phyloP scores from a whole-genome alignment of 75 land plant species.

The Isoetes taiwanensis region DNA sequence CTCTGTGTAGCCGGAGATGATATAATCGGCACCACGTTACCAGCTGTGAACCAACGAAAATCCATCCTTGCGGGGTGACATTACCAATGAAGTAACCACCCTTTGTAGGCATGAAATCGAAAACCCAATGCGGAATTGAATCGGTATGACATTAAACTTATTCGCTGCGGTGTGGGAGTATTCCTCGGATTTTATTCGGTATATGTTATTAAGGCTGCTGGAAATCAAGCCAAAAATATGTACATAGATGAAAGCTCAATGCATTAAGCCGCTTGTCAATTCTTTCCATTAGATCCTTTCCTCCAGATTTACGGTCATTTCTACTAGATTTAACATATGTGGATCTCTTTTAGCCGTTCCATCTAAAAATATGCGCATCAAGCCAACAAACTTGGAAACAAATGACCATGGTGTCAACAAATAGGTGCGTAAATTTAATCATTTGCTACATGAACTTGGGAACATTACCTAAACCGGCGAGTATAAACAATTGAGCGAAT shows the following conservation, averaged over 20 bases:
- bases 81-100: slow-evolving; percentile 93
- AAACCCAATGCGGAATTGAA: slow-evolving; percentile 90
- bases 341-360: too few relatives aligned
- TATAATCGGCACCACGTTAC: slow-evolving; percentile 69
- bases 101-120: slow-evolving; percentile 62
- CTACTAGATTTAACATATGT: too few relatives aligned
- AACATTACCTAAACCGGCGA: too few relatives aligned
- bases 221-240: slow-evolving; percentile 83
- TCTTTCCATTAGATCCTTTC: slow-evolving; percentile 46
- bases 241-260: slow-evolving; percentile 65
- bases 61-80: slow-evolving; percentile 88
- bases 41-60: slow-evolving; percentile 67
- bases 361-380: too few relatives aligned
- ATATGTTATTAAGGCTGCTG: slow-evolving; percentile 65
- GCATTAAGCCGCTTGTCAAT: slow-evolving; percentile 65
- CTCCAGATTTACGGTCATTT: too few relatives aligned
- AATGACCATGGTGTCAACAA: too few relatives aligned
- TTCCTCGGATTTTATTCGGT: slow-evolving; percentile 63
- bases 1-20: slow-evolving; percentile 73
- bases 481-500: too few relatives aligned
- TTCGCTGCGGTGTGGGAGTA: slow-evolving; percentile 87
- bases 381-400: too few relatives aligned
- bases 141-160: slow-evolving; percentile 90
- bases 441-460: too few relatives aligned
- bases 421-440: too few relatives aligned